Evolutionary conservation across 345 rosid genomes (phyloP).

Genomic region (Ceriops zippeliana): DNA sequence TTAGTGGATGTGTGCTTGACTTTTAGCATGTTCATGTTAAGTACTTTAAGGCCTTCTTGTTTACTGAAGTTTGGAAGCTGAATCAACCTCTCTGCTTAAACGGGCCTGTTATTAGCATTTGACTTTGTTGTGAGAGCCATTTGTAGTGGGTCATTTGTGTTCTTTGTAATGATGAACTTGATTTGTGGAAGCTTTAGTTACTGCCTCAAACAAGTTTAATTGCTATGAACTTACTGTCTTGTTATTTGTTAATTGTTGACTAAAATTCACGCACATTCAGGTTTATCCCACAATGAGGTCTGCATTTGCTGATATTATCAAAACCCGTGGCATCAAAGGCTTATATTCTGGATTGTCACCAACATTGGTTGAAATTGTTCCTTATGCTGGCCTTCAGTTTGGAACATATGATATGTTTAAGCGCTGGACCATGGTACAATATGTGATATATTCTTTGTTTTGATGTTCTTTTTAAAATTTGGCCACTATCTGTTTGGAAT

Average conservation of each 20-base stretch:
- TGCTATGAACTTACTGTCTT: background rate
- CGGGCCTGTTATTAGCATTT: too few relatives aligned
- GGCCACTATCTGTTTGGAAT: background rate
- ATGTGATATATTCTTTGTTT: constrained; percentile 9
- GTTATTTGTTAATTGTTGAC: constrained; percentile 5
- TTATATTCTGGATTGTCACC: constrained; percentile 91
- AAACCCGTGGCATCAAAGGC: constrained; percentile 76
- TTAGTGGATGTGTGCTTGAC: too few relatives aligned
- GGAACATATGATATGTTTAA: constrained; percentile 92
- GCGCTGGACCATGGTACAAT: constrained; percentile 78
- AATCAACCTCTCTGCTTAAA: too few relatives aligned
- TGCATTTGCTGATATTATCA: constrained; percentile 66
- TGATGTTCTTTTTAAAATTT: background rate
- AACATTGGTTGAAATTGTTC: constrained; percentile 87
- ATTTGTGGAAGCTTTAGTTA: too few relatives aligned
- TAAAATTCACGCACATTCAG: constrained; percentile 34
- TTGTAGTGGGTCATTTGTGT: too few relatives aligned
- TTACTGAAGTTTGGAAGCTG: too few relatives aligned
- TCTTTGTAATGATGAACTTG: too few relatives aligned
- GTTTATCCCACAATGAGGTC: constrained; percentile 97
- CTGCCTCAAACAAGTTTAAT: background rate
- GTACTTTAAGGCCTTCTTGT: too few relatives aligned
- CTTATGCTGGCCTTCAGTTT: constrained; percentile 96
- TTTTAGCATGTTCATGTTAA: too few relatives aligned
- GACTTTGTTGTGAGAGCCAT: too few relatives aligned